Conservation (phyloP, 352 stramenopile species). For the Globisporangium viniferum region DNA sequence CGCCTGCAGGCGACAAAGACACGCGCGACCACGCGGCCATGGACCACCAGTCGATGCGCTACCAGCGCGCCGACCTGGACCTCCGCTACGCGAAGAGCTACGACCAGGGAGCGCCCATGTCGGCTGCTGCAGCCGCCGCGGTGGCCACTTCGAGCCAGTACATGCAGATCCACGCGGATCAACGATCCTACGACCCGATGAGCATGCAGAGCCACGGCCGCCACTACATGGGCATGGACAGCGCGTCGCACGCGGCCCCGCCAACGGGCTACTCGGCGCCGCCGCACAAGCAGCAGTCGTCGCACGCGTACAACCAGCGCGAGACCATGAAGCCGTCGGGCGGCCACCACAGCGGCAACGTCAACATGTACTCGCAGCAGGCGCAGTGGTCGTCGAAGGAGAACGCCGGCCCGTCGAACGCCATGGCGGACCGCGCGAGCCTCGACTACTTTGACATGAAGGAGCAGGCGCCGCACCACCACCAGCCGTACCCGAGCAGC, state of each 20-base stretch:
- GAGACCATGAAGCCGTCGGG: conserved; percentile 38
- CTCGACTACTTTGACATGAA: conserved; percentile 80
- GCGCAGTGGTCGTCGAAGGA: conserved; percentile 56
- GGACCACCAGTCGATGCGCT: conserved; percentile 45
- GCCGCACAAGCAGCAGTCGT: conserved; percentile 31
- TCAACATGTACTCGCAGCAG: conserved; percentile 50
- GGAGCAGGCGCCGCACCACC: conserved; percentile 37
- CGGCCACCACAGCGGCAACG: conserved; percentile 12
- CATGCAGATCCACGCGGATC: conserved; percentile 68
- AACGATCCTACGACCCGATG: conserved; percentile 74
- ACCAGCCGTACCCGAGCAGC: conserved; percentile 40
- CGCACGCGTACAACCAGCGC: conserved; percentile 14
- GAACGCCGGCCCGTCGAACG: conserved; percentile 20
- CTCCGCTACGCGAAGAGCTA: conserved; percentile 74
- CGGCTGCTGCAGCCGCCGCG: conserved; percentile 8
- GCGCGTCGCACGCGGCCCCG: conserved; percentile 1
- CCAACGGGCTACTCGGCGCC: conserved; percentile 23
- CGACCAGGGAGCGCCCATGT: conserved; percentile 23
- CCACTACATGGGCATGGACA: conserved; percentile 61
- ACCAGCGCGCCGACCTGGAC: conserved; percentile 65
- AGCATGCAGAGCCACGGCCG: conserved; percentile 39
- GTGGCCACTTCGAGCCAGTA: conserved; percentile 41
- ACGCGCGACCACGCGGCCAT: conserved; percentile 23
- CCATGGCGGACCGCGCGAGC: conserved; percentile 25
- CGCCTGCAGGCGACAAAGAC: conserved; percentile 37